phyloP scores from a whole-genome alignment of 371 early-diverging fungal species.

The Circinella umbellata region DNA sequence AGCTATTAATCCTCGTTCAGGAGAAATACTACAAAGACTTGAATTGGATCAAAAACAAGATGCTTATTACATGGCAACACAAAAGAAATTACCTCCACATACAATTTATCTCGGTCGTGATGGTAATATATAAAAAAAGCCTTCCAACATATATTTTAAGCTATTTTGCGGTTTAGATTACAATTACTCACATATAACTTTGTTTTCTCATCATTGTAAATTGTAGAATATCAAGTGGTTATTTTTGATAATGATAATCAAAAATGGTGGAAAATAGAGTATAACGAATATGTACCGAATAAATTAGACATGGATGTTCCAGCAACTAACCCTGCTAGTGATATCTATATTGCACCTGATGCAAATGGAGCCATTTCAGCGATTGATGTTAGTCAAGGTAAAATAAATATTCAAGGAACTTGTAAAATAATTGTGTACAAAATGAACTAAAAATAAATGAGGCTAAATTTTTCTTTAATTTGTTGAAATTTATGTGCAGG shows the following conservation, averaged over 20 bases:
- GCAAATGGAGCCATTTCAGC: conserved; percentile 39
- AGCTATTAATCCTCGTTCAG: conserved; percentile 74
- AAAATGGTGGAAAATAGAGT: conserved; percentile 43
- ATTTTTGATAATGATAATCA: conserved; percentile 29
- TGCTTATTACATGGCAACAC: conserved; percentile 25
- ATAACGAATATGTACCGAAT: conserved; percentile 53
- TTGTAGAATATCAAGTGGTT: conserved; percentile 33
- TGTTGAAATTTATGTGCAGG: conserved; percentile 13
- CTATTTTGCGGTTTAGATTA: too few relatives aligned
- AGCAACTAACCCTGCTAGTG: conserved; percentile 25
- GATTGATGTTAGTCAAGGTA: conserved; percentile 37
- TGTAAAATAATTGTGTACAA: too few relatives aligned
- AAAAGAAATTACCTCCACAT: conserved; percentile 30
- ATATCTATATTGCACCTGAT: conserved; percentile 49
- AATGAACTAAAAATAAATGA: too few relatives aligned
- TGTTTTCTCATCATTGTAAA: not conserved
- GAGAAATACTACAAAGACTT: conserved; percentile 60
- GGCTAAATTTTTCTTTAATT: not conserved
- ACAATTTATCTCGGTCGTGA: conserved; percentile 47
- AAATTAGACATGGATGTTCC: conserved; percentile 43
- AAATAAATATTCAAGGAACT: too few relatives aligned
- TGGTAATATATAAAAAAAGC: conserved; percentile 27
- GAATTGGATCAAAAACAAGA: conserved; percentile 44
- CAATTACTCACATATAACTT: not conserved
- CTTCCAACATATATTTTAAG: too few relatives aligned